A percentile compares a stretch with the other conserved stretches of the same genome.
Evolutionary conservation across 1,139 yeast genomes (phyloP).

Genomic region (Saccharomycopsis crataegensis): DNA sequence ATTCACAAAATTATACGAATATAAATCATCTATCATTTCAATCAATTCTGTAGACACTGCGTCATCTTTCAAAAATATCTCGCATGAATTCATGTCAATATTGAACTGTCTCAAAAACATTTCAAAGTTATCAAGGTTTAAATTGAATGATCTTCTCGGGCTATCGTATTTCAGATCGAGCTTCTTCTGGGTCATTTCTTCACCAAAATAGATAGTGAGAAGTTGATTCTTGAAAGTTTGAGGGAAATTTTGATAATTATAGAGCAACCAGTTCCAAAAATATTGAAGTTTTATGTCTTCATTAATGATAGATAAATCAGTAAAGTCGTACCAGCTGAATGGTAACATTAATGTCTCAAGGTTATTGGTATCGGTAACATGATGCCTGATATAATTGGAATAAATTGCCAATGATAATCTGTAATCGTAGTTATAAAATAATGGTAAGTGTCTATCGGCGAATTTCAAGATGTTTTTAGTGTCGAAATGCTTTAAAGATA

Average conservation of each 20-base stretch:
- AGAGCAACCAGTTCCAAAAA: constrained; percentile 5
- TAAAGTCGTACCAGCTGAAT: constrained; percentile 17
- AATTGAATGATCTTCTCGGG: neutral
- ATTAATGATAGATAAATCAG: constrained; percentile 9
- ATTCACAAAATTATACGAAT: constrained; percentile 3
- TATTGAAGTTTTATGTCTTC: constrained; percentile 9
- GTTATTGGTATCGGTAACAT: neutral
- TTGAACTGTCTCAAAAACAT: constrained; percentile 4
- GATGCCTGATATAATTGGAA: constrained; percentile 1
- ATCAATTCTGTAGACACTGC: neutral
- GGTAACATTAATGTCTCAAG: constrained; percentile 5
- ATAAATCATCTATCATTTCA: constrained; percentile 7
- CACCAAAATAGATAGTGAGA: neutral
- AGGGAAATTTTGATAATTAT: constrained; percentile 9
- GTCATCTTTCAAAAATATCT: constrained; percentile 3
- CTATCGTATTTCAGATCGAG: neutral
- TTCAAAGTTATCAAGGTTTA: constrained; percentile 8
- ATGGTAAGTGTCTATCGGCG: constrained; percentile 5
- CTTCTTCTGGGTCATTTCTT: neutral
- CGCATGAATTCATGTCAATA: neutral
- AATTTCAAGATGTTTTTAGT: neutral
- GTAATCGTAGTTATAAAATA: constrained; percentile 9
- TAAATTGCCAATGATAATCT: constrained; percentile 11
- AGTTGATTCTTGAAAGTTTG: constrained; percentile 1
- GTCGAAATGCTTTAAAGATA: neutral